phyloP scores from a whole-genome alignment of 225 moss, liverwort and hornwort species.

The Bryoerythrophyllum caledonicum region DNA sequence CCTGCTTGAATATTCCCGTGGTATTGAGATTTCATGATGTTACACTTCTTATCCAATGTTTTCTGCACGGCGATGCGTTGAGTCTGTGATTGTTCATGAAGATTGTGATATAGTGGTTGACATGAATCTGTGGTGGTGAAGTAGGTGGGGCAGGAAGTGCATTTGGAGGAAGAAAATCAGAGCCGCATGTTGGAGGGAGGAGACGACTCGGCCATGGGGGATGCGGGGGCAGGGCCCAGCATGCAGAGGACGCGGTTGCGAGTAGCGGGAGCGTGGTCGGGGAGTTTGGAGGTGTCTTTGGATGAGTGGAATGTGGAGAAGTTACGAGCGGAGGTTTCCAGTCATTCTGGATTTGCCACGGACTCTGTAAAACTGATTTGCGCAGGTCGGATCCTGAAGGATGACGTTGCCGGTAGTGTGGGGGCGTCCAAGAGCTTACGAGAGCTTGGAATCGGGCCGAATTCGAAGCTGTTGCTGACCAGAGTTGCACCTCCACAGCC shows the following conservation, averaged over 20 bases:
- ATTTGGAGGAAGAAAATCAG: constrained; percentile 12
- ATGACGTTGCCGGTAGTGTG: constrained; percentile 26
- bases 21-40: neutral
- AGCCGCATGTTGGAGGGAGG: constrained; percentile 48
- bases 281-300: constrained; percentile 71
- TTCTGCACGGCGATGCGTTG: neutral
- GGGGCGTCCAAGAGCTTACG: constrained; percentile 42
- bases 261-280: constrained; percentile 96
- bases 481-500: constrained; percentile 60
- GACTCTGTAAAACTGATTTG: constrained; percentile 73
- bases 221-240: constrained; percentile 60
- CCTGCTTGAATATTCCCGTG: neutral
- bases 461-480: constrained; percentile 85
- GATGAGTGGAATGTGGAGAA: constrained; percentile 84
- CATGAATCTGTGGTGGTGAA: constrained; percentile 1
- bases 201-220: constrained; percentile 50
- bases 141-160: constrained; percentile 5
- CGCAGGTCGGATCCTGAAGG: constrained; percentile 75
- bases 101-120: constrained; percentile 17
- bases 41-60: neutral
- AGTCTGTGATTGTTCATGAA: constrained; percentile 15
- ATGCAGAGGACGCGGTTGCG: constrained; percentile 55
- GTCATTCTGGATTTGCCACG: constrained; percentile 62
- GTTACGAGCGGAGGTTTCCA: constrained; percentile 69
- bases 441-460: constrained; percentile 62